Percentiles rank a stretch among this genome's conserved stretches.
These are phyloP conservation scores for Lagenidium giganteum DNA, from an alignment of 352 stramenopile species.

Conservation along the genomic window DNA sequence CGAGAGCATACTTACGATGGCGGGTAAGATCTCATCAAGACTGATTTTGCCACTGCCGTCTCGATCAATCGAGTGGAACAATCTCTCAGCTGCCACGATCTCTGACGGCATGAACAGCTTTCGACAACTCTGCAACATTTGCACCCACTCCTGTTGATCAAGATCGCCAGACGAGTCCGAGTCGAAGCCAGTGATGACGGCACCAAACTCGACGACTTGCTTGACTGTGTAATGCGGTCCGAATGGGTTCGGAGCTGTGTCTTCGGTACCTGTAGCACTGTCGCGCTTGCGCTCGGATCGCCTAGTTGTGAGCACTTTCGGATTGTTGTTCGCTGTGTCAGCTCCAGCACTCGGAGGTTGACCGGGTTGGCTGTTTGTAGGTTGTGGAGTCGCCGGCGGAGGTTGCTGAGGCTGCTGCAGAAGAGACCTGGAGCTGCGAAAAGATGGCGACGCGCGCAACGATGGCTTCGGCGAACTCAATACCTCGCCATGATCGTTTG, in stretches of 20 bases:
- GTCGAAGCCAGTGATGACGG: conserved; percentile 41
- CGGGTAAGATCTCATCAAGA: conserved; percentile 37
- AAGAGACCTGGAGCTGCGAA: conserved; percentile 6
- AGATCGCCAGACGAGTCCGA: conserved; percentile 53
- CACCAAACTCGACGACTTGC: conserved; percentile 50
- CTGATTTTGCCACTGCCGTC: conserved; percentile 51
- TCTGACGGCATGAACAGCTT: conserved; percentile 13
- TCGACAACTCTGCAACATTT: conserved; percentile 31
- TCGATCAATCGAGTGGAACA: conserved; percentile 45
- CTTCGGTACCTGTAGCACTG: background rate
- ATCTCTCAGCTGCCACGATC: conserved; percentile 24
- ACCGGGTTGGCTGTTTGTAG: conserved; percentile 2
- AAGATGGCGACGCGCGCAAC: too few relatives aligned
- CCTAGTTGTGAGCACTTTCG: too few relatives aligned
- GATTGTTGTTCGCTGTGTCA: too few relatives aligned
- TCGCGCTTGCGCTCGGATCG: too few relatives aligned
- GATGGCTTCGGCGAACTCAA: too few relatives aligned
- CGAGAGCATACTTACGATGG: conserved; percentile 40
- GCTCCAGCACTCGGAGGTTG: too few relatives aligned
- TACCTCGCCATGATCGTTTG: too few relatives aligned
- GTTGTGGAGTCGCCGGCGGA: background rate
- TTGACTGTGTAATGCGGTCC: conserved; percentile 53
- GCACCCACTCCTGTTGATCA: conserved; percentile 46
- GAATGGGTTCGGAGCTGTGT: conserved; percentile 26
- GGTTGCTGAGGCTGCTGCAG: conserved; percentile 1